These are phyloP conservation scores for Gamarada debralockiae DNA, from an alignment of 495 filamentous ascomycete genomes.

Conservation along the genomic window DNA sequence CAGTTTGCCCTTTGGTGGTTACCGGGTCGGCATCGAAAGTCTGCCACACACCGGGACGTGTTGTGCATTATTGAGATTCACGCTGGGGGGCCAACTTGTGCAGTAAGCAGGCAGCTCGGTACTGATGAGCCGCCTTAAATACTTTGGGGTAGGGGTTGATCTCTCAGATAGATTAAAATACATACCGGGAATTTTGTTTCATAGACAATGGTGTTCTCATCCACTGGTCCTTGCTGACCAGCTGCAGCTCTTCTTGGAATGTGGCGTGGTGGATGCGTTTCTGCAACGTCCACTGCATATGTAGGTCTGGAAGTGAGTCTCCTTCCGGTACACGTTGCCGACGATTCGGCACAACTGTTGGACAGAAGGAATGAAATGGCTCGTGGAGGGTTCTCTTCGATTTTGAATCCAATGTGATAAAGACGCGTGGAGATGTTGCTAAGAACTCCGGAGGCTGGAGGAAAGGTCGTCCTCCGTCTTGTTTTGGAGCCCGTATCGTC, in stretches of 20 bases:
- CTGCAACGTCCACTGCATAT: conserved; percentile 22
- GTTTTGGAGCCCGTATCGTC: background rate
- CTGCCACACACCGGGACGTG: conserved; percentile 23
- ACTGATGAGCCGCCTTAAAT: conserved; percentile 20
- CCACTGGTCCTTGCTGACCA: background rate
- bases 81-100: background rate
- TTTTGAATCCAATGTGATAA: background rate
- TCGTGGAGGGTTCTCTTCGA: conserved; percentile 2
- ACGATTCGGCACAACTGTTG: conserved; percentile 22
- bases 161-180: conserved; percentile 24
- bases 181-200: conserved; percentile 21
- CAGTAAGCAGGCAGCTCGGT: conserved; percentile 22
- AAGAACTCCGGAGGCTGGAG: no score
- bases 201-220: background rate
- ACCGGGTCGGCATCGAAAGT: conserved; percentile 13
- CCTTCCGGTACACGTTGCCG: conserved; percentile 19
- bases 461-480: no score
- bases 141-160: conserved; percentile 5
- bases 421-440: no score
- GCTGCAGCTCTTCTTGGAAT: conserved; percentile 14
- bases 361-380: background rate
- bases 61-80: conserved; percentile 18
- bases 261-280: conserved; percentile 18
- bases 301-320: conserved; percentile 15
- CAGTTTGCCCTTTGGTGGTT: background rate